Percentiles rank a stretch among this genome's conserved stretches.
These are phyloP conservation scores for Saitozyma podzolica DNA, from an alignment of 768 basidiomycete species.

Conservation along the genomic window DNA sequence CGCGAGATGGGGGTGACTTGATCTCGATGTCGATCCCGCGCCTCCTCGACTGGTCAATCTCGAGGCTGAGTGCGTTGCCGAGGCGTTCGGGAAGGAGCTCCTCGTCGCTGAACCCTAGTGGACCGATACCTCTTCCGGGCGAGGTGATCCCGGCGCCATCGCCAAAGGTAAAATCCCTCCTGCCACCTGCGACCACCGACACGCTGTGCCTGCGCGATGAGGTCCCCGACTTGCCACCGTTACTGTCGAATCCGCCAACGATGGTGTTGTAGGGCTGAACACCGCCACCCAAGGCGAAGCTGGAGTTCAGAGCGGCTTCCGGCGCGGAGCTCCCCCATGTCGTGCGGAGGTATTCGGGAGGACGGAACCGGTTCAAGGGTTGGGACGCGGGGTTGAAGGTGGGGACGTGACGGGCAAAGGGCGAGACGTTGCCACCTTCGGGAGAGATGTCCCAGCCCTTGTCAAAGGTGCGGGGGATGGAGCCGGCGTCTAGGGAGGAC, in stretches of 20 bases:
- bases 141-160: slow-evolving; percentile 25
- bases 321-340: slow-evolving; percentile 23
- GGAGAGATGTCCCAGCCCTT: slow-evolving; percentile 28
- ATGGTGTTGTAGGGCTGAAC: slow-evolving; percentile 11
- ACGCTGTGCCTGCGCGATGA: slow-evolving; percentile 46
- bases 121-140: slow-evolving; percentile 32
- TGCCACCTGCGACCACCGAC: slow-evolving; percentile 44
- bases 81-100: slow-evolving; percentile 39
- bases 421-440: slow-evolving; percentile 40
- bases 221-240: slow-evolving; percentile 38
- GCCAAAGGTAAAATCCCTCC: slow-evolving; percentile 46
- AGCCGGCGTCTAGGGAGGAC: slow-evolving; percentile 29
- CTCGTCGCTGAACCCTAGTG: slow-evolving; percentile 33
- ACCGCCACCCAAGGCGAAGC: neutral
- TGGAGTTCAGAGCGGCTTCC: neutral
- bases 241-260: slow-evolving; percentile 20
- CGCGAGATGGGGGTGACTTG: neutral
- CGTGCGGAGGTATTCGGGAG: slow-evolving; percentile 2
- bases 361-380: slow-evolving; percentile 3
- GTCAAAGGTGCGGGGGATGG: slow-evolving; percentile 24
- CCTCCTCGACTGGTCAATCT: slow-evolving; percentile 31
- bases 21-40: slow-evolving; percentile 25
- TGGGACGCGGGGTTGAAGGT: slow-evolving; percentile 8
- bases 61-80: slow-evolving; percentile 39
- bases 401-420: slow-evolving; percentile 35